Base-by-base conservation (phyloP, 2,329 filamentous ascomycete species). In the Hypoxylon sp. region DNA sequence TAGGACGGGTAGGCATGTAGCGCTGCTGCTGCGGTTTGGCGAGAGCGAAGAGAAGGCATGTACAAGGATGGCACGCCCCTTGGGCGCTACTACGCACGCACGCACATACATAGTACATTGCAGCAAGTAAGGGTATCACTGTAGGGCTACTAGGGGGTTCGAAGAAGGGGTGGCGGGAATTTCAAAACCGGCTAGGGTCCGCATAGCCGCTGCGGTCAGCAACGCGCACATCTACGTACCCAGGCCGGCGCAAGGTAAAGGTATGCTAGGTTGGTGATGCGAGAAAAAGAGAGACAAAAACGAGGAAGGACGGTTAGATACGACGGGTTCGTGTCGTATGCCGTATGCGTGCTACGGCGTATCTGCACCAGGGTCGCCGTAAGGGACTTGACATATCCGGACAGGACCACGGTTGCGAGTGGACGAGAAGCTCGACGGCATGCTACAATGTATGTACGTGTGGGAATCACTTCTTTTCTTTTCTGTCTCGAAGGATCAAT, bases 181-280 rank as follows among this genome's bases (percentile, higher is more conserved):
- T 35, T 13, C n/a, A n/a, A n/a, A n/a, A 24, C 45, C 55, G 55
- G 48, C 38, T 20, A 56, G 13, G 43, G 23, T 20, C 45, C 56
- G 59, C n/a, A n/a, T n/a, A n/a, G 51, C 42, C 42, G 48, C 48
- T 41, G 55, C 55, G 51, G 60, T 60, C 56, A 60, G 50, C 55
- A 52, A 20, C 55, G 41, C 49, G 49, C 47, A 58, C 47, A 58
- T 55, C 31, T 52, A 58, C 24, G 27, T 29, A 42, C 31, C n/a
- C 13, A 15, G 13, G 29, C 15, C 29, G 29, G n/a, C n/a, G 13
- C 9, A 3, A 29, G 13, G 8, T 29, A 33, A n/a, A n/a, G n/a
- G 29, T 17, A 9, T 29, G n/a, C 6, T 35, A 35, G 31, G n/a
- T n/a, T n/a, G n/a, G n/a, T n/a, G n/a, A n/a, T n/a, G n/a, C n/a